Evolutionary conservation across 1,284 basidiomycete species (phyloP).

Genomic region (Leucoagaricus sp.): DNA sequence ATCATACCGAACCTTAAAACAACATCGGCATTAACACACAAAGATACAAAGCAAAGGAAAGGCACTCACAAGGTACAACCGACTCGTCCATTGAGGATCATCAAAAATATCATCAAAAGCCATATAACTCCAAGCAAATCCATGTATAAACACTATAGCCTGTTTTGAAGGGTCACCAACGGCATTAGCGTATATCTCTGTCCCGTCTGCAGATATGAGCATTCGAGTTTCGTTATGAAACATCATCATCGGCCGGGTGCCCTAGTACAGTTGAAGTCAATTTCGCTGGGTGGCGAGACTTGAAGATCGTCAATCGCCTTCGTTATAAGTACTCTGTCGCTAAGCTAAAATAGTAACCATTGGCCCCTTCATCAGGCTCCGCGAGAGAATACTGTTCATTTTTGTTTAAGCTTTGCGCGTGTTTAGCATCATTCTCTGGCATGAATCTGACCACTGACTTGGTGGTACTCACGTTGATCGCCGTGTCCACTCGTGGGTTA

Average conservation of each 20-base stretch:
- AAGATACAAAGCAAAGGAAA: background rate
- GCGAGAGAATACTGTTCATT: background rate
- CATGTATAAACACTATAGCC: slow-evolving; percentile 17
- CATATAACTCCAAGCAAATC: slow-evolving; percentile 13
- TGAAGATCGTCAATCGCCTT: no score
- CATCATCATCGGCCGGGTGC: background rate
- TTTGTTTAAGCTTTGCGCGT: background rate
- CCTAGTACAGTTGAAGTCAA: no score
- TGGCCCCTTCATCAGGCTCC: no score
- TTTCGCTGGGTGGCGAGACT: no score
- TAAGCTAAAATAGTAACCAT: no score
- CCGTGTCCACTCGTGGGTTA: background rate
- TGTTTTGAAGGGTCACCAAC: slow-evolving; percentile 14
- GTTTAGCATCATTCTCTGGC: no score
- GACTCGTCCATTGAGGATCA: slow-evolving; percentile 6
- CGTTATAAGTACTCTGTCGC: no score
- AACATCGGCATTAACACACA: background rate
- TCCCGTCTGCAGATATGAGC: slow-evolving; percentile 15
- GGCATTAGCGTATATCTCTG: slow-evolving; percentile 13
- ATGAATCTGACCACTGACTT: no score
- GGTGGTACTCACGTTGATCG: no score
- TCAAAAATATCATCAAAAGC: slow-evolving; percentile 11
- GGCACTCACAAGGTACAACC: slow-evolving; percentile 16
- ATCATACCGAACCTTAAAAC: slow-evolving; percentile 24
- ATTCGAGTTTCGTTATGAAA: slow-evolving; percentile 2